phyloP scores from a whole-genome alignment of 129 eudicot species.

The Artemisia argyi region DNA sequence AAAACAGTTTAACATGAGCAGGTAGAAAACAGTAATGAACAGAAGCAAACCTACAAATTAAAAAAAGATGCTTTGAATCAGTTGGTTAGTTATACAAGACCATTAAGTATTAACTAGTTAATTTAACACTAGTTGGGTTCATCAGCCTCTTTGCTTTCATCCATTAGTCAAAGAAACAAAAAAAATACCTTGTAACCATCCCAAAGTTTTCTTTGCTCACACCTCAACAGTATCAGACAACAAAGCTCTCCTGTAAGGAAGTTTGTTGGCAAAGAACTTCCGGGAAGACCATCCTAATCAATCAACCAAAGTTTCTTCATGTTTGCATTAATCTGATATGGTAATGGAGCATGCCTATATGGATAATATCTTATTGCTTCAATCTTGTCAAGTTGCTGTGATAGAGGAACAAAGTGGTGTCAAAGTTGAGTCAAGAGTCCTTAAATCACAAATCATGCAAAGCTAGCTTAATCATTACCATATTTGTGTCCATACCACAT shows the following conservation, averaged over 20 bases:
- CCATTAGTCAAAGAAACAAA: not conserved
- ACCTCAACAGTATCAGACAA: conserved; percentile 4
- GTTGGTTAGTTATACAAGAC: no score
- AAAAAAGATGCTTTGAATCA: no score
- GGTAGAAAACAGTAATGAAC: no score
- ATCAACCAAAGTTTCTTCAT: no score
- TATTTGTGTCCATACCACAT: not conserved
- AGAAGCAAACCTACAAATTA: no score
- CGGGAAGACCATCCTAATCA: no score
- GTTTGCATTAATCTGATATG: not conserved
- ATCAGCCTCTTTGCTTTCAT: not conserved
- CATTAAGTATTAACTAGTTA: no score
- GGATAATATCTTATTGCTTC: not conserved
- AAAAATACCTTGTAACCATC: conserved; percentile 11
- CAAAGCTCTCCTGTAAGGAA: no score
- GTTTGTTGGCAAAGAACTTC: no score
- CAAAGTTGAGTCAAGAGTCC: not conserved
- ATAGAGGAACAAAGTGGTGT: conserved; percentile 8
- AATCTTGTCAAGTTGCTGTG: conserved; percentile 1
- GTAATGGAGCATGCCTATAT: not conserved
- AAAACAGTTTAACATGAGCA: no score
- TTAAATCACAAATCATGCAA: not conserved
- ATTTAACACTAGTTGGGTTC: not conserved
- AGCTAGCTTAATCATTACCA: conserved; percentile 7
- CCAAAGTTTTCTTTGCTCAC: not conserved